Conservation (phyloP, 129 eudicot species). For the Artemisia annua region DNA sequence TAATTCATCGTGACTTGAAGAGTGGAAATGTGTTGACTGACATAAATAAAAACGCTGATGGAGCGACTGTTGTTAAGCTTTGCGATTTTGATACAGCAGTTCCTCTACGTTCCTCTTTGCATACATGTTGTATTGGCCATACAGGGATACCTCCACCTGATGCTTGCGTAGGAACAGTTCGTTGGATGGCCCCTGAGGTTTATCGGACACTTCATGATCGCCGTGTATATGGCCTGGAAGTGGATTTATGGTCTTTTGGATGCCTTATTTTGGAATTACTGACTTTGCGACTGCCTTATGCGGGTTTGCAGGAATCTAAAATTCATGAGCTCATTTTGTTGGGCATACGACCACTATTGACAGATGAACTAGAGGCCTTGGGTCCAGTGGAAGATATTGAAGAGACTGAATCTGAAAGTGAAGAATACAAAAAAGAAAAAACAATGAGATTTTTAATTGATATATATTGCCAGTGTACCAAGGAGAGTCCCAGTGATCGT, state of each 20-base stretch:
- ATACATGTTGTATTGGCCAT: conserved; percentile 87
- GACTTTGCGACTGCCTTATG: conserved; percentile 75
- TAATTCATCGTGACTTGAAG: conserved; percentile 95
- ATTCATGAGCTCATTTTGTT: conserved; percentile 59
- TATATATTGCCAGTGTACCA: conserved; percentile 51
- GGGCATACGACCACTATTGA: conserved; percentile 71
- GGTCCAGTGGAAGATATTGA: conserved; percentile 38
- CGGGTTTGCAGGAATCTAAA: conserved; percentile 59
- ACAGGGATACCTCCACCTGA: conserved; percentile 81
- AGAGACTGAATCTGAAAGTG: conserved; percentile 33
- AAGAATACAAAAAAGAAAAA: conserved; percentile 23
- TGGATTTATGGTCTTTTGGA: conserved; percentile 95
- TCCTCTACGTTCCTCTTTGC: conserved; percentile 71
- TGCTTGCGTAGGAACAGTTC: conserved; percentile 91
- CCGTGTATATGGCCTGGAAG: conserved; percentile 74
- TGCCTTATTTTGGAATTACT: conserved; percentile 77
- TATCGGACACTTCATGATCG: conserved; percentile 65
- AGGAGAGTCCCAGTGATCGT: conserved; percentile 65
- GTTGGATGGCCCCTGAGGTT: conserved; percentile 99
- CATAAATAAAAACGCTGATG: conserved; percentile 56
- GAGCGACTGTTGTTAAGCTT: conserved; percentile 68
- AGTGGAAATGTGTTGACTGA: conserved; percentile 80
- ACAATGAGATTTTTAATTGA: conserved; percentile 50
- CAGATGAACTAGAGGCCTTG: conserved; percentile 62
- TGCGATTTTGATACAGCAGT: conserved; percentile 94